Evolutionary conservation across 169 alveolate genomes (phyloP), one percentile per base, ranked within the genome.

Genomic region (Cryptosporidium ryanae): DNA sequence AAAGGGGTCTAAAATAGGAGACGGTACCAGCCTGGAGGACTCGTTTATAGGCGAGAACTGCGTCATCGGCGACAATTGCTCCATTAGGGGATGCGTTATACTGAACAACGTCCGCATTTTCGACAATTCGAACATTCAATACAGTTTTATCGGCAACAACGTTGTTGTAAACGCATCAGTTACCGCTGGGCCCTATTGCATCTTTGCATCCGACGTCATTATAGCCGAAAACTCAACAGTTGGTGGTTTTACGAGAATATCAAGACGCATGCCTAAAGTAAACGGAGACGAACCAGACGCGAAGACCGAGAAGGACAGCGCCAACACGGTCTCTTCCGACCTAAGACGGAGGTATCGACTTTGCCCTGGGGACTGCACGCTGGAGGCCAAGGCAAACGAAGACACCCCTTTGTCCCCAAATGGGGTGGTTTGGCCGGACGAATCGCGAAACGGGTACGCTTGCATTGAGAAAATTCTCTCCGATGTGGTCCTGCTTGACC

Each of bases 11-110:
- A 76, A 25, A 23, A 57, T 76, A 25, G 87, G 87, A 2, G 23
- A 34, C 32, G 44, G 63, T 10, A 38, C 49, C n/a, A 61, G 38
- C 34, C 55, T 76, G 21, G 64, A 49, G 31, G 29, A 76, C 21
- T 59, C 76, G 13, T 76, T 76, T 38, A 55, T 76, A 23, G 87
- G 87, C 4, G 76, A 55, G 49, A 61, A 76, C 21, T 76, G 87
- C 13, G 32, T 59, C 7, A 76, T 76, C 21, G 87, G 87, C 12
- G 64, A 32, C 6, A 31, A 76, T 25, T 76, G 87, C 25, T 25
- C 50, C 13, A 76, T 76, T 25, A 55, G 46, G 46, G 87, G 87
- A 15, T 76, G 76, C 17, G 23, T 61, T 18, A 55, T 76, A 38
- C 31, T 76, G 17, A 32, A 61, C 46, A 61, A 61, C 23, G 63